Evolutionary conservation across 2,329 filamentous ascomycete species (phyloP), one percentile per base, ranked within the genome.

Genomic region (Magnaporthiopsis incrustans): DNA sequence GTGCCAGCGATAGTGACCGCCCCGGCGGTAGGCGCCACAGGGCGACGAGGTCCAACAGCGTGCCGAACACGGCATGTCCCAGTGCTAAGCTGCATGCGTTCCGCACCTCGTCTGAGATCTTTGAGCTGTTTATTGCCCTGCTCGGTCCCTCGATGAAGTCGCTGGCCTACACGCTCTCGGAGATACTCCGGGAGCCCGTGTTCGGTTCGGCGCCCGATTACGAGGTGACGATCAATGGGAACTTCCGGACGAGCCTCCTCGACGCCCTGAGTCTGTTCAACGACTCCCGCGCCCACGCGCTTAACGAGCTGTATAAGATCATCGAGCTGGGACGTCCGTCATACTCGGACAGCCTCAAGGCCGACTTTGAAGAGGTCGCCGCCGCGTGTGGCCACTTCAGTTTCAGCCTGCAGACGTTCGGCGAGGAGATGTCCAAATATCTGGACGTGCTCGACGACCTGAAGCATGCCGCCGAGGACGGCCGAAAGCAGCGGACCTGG

Each of bases 381-480:
- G 94, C 95, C n/a, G 96, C 93, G 64, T 99, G 95, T 71, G 94
- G 95, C 0, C 93, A 98, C 75, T 99, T 98, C 73, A 94, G 91
- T 72, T 97, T 95, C 73, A 96, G 90, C 58, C 80, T 99, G 32
- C 85, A 95, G 67, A 90, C 95, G 69, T 94, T 98, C 71, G 93
- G 92, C 0, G 91, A 96, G 72, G 92, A 97, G 72, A 90, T 96
- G 78, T 86, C 91, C 68, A 85, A 84, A 15, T 95, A 96, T 69
- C 76, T 99, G 59, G 86, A 91, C 63, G 88, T 95, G 0, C 78
- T 99, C 5, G 92, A 97, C 71, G 91, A 97, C 57, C 77, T 98
- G 57, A 93, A 95, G 73, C 84, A 89, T 67, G 79, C 85, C 25
- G 86, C 86, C 32, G 85, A 89, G 66, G 79, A 84, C 33, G 83